These are phyloP conservation scores for Mycena kentingensis DNA, from an alignment of 768 basidiomycete genomes.

Conservation along the genomic window DNA sequence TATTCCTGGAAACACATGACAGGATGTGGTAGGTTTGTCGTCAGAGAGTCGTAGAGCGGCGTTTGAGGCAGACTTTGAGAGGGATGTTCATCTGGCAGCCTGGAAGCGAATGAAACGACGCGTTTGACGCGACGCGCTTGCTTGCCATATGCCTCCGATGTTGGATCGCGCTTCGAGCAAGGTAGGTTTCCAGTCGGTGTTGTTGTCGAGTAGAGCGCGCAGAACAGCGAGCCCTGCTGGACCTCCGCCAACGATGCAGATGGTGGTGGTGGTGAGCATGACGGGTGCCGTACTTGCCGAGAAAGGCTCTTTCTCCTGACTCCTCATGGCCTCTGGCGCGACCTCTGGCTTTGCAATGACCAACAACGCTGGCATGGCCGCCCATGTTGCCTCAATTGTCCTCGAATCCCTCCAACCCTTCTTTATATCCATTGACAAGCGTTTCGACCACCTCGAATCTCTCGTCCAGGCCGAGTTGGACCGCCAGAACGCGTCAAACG, in stretches of 20 bases:
- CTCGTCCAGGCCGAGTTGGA: too few species aligned
- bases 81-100: conserved; percentile 60
- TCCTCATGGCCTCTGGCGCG: too few species aligned
- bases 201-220: conserved; percentile 63
- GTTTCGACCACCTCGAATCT: background rate
- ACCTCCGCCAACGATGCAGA: conserved; percentile 78
- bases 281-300: background rate
- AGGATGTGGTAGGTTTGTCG: conserved; percentile 81
- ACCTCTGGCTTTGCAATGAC: too few species aligned
- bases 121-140: conserved; percentile 2
- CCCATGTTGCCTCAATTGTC: background rate
- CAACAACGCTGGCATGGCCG: background rate
- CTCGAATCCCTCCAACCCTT: background rate
- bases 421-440: background rate
- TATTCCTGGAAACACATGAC: conserved; percentile 69
- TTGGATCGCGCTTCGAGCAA: conserved; percentile 66
- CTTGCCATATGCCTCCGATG: conserved; percentile 80
- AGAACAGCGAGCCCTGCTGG: conserved; percentile 73
- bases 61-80: conserved; percentile 47
- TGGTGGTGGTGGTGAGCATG: conserved; percentile 31
- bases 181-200: conserved; percentile 59
- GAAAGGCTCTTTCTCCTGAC: background rate
- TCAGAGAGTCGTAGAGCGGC: conserved; percentile 76
- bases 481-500: too few species aligned
- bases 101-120: conserved; percentile 23